Evolutionary conservation across 2,329 filamentous ascomycete species (phyloP).

Genomic region (Byssochlamys sp.): DNA sequence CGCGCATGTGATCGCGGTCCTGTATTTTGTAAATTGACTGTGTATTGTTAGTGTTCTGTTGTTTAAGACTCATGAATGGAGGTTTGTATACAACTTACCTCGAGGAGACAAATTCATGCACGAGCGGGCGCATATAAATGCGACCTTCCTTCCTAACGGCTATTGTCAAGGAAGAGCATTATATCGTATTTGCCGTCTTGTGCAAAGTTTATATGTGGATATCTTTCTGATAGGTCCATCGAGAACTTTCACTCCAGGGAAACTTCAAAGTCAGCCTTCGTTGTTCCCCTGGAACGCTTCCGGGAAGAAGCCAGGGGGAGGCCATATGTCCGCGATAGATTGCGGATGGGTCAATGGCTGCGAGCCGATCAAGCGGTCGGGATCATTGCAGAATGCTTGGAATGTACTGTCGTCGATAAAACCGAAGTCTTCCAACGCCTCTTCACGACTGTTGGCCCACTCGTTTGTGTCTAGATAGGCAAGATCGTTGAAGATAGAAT

Average conservation of each 20-base stretch:
- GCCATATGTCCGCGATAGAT: constrained; percentile 35
- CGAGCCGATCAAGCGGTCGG: constrained; percentile 30
- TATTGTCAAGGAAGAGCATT: background rate
- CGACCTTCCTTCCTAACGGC: background rate
- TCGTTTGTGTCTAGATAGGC: constrained; percentile 38
- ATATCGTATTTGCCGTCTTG: background rate
- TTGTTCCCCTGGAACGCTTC: constrained; percentile 27
- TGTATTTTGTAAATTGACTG: background rate
- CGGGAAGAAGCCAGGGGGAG: constrained; percentile 33
- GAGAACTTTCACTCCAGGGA: background rate
- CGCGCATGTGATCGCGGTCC: background rate
- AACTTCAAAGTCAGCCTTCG: constrained; percentile 3
- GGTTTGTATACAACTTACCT: background rate
- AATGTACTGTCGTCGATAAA: constrained; percentile 37
- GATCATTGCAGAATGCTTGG: constrained; percentile 37
- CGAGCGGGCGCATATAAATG: background rate
- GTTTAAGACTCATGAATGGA: background rate
- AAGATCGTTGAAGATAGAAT: constrained; percentile 38
- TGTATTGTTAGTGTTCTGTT: background rate
- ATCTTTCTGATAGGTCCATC: background rate
- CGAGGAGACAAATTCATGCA: background rate
- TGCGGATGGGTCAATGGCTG: constrained; percentile 28
- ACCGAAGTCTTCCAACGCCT: constrained; percentile 34
- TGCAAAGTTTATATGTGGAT: background rate
- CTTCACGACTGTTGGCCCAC: constrained; percentile 33